phyloP scores from a whole-genome alignment of 2,329 filamentous ascomycete genomes.

The Pyricularia sp. region DNA sequence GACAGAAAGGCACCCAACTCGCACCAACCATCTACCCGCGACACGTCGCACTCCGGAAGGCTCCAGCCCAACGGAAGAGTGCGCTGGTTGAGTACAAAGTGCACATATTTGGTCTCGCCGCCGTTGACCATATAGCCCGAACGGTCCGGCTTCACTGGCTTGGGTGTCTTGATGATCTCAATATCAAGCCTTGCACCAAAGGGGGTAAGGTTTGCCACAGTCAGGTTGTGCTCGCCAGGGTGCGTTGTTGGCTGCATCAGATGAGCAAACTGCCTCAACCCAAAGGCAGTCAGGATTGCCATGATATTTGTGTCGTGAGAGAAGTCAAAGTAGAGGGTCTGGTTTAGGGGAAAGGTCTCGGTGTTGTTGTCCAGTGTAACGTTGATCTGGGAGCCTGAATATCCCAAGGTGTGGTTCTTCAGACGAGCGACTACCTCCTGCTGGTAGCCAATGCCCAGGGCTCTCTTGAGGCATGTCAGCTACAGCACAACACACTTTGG shows the following conservation, averaged over 20 bases:
- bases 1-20: constrained; percentile 59
- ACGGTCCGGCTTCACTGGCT: constrained; percentile 48
- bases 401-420: constrained; percentile 53
- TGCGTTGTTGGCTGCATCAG: constrained; percentile 46
- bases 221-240: constrained; percentile 50
- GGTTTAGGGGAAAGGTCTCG: constrained; percentile 63
- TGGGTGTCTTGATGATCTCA: constrained; percentile 60
- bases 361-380: constrained; percentile 60
- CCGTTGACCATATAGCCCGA: constrained; percentile 40
- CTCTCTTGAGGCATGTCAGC: constrained; percentile 35
- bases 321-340: constrained; percentile 69
- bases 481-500: background rate
- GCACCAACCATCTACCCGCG: constrained; percentile 67
- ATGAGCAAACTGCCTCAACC: constrained; percentile 57
- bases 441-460: constrained; percentile 65
- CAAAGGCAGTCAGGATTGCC: constrained; percentile 62
- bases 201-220: constrained; percentile 58
- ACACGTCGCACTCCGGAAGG: constrained; percentile 51
- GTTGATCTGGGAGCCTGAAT: constrained; percentile 53
- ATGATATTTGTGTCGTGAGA: constrained; percentile 69
- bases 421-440: constrained; percentile 65
- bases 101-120: constrained; percentile 56
- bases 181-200: constrained; percentile 67
- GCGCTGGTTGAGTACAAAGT: constrained; percentile 66
- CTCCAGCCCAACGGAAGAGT: constrained; percentile 61